Base-by-base conservation (phyloP, 1,284 basidiomycete genomes). In the Irpex lacteus region DNA sequence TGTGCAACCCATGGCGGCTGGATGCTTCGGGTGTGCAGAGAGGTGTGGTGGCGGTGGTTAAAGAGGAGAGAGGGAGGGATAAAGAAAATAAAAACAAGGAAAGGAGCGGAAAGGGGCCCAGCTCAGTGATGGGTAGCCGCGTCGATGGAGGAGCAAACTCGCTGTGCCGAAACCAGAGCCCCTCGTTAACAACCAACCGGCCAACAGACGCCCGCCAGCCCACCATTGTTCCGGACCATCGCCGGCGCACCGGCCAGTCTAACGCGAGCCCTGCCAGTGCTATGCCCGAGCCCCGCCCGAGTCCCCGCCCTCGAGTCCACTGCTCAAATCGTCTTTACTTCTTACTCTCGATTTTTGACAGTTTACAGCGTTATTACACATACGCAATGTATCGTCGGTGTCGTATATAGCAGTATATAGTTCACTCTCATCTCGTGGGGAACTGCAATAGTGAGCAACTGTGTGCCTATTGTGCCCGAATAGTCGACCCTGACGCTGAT, bases 1-100 rank as follows among this genome's bases (percentile, higher is more conserved):
- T 26, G 86, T 86, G 71, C 91, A 92, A 78, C 91, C 90, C 91
- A 92, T 92, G 55, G 61, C 61, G 67, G 60, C 38, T 53, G 19
- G 59, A 18, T 5, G 54, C 9, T 18, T 3, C 3, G 54, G 34
- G 11, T 15, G 54, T 18, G 54, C 11, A n/a, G 52, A 53, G 52
- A 26, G 57, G 55, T 58, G 37, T 55, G 19, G 61, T 26, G 40
- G 52, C 40, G 56, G 38, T 52, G 21, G 40, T 32, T 32, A 13
- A 21, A 32, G n/a, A 58, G 58, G 52, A 32, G 65, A 56, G 36
- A 40, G 55, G 44, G 59, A 50, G 44, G 60, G 36, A 44, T 26
- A 21, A 38, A 50, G 34, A 59, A 65, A 38, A 37, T 52, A 66
- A 61, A 55, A 61, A 58, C 44, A 60, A 63, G 63, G 59, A 63